phyloP scores from a whole-genome alignment of 2,329 filamentous ascomycete species.

The Fusarium tupiense region DNA sequence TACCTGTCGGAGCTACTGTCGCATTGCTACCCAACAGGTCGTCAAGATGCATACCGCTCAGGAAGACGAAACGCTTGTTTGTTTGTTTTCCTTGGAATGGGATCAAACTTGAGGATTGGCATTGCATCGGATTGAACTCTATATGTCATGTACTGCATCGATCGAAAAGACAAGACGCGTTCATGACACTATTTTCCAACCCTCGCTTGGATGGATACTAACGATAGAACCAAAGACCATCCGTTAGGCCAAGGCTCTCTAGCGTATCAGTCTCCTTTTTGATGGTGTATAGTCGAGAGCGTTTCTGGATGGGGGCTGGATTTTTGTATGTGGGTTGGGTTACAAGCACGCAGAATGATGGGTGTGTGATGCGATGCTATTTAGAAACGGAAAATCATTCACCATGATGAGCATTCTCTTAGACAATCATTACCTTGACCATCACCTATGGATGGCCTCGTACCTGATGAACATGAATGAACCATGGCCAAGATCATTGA shows the following conservation, averaged over 20 bases:
- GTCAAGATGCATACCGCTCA: constrained; percentile 31
- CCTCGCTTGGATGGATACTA: constrained; percentile 11
- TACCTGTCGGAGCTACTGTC: constrained; percentile 38
- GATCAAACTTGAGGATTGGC: background rate
- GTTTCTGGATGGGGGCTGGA: constrained; percentile 13
- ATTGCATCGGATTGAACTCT: background rate
- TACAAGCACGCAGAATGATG: constrained; percentile 33
- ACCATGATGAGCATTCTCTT: background rate
- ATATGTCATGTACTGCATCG: background rate
- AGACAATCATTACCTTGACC: constrained; percentile 14
- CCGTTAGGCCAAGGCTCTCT: constrained; percentile 21
- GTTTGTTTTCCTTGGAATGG: constrained; percentile 24
- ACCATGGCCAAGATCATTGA: background rate
- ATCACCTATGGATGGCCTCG: constrained; percentile 7
- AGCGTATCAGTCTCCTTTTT: constrained; percentile 5
- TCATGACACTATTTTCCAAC: constrained; percentile 3
- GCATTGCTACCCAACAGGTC: constrained; percentile 44
- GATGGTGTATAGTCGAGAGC: constrained; percentile 17
- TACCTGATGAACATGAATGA: constrained; percentile 28
- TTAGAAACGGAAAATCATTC: background rate
- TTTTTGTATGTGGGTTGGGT: background rate
- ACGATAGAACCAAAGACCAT: constrained; percentile 6
- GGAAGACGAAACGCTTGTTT: background rate
- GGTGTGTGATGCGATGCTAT: constrained; percentile 32
- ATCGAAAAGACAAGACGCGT: constrained; percentile 2